Base-by-base conservation (phyloP, 345 rosid genomes). In the Eucalyptus erythrocorys region DNA sequence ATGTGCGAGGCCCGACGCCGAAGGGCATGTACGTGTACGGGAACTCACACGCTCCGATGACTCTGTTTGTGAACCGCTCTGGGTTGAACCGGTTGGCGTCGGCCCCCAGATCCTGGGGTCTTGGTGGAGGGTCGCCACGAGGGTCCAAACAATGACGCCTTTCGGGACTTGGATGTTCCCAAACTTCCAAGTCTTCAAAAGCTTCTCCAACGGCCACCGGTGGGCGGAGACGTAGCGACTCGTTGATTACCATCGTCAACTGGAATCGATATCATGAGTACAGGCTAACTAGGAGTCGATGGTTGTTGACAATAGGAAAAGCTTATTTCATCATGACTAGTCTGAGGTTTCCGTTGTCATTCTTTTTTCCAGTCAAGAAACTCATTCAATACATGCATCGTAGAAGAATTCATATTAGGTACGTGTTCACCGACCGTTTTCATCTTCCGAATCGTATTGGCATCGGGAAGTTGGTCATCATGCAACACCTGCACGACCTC, bases 11-110 rank as follows among this genome's bases (percentile, higher is more conserved):
- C 16, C 94, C 91, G 1, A 88, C 80, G n/a, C 92, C 92, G 13
- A 91, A 90, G 1, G 94, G 93, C 87, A 91, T 89, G 88, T 90
- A 90, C 8, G 88, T 66, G 61, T 90, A 90, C 1, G 91, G 92
- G 26, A 61, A 66, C 85, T 92, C 90, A 92, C 93, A 90, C 13
- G 91, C 92, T 40, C 90, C 88, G 13, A 86, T 87, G 50, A 93
- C 64, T 5, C 92, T 92, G 19, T 89, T 40, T 9, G 51, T 53
- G 37, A 93, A 93, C 59, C 92, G 89, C 85, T 89, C 89, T 5
- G 92, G 93, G 49, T 61, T 87, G 88, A 92, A 93, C 71, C 48
- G 59, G 43, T 90, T 55, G 4, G 92, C 89, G 43, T 91, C 91
- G 88, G 88, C n/a, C 94, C 93, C 93, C 89, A 91, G 7, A 89